Conservation (phyloP, 331 rosid genomes). For the Cucumis variabilis region DNA sequence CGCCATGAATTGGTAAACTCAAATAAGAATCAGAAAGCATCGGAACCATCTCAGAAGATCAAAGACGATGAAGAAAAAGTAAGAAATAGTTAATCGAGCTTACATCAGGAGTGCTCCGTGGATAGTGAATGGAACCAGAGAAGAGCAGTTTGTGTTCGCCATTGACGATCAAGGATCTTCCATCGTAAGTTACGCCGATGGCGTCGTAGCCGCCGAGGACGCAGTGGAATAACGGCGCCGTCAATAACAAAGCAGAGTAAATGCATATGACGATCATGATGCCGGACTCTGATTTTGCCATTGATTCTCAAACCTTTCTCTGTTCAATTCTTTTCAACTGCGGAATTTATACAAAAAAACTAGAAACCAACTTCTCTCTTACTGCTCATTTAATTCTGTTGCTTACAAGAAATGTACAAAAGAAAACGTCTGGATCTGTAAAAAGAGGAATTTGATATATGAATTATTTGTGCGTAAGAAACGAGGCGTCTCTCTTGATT, state of each 20-base stretch:
- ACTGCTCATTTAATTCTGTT: background rate
- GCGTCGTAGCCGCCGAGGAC: background rate
- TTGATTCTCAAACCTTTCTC: background rate
- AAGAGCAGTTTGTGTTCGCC: constrained; percentile 74
- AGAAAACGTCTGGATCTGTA: constrained; percentile 21
- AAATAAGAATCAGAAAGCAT: background rate
- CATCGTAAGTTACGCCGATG: constrained; percentile 65
- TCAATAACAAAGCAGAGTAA: background rate
- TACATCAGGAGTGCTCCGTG: constrained; percentile 88
- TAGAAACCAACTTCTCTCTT: background rate
- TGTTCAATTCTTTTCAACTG: background rate
- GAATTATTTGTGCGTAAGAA: background rate
- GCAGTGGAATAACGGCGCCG: background rate
- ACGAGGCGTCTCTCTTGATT: constrained; percentile 29
- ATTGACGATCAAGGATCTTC: constrained; percentile 68
- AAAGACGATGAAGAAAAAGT: background rate
- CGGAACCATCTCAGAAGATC: background rate
- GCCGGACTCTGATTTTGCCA: constrained; percentile 1
- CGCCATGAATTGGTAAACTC: background rate
- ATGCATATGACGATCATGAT: background rate
- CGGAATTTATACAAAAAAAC: background rate
- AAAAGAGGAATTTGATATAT: background rate
- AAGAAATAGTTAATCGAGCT: background rate
- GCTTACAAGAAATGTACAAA: background rate
- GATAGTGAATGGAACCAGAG: constrained; percentile 93